phyloP scores from a whole-genome alignment of 306 rosid genomes.

The Morella rubra region DNA sequence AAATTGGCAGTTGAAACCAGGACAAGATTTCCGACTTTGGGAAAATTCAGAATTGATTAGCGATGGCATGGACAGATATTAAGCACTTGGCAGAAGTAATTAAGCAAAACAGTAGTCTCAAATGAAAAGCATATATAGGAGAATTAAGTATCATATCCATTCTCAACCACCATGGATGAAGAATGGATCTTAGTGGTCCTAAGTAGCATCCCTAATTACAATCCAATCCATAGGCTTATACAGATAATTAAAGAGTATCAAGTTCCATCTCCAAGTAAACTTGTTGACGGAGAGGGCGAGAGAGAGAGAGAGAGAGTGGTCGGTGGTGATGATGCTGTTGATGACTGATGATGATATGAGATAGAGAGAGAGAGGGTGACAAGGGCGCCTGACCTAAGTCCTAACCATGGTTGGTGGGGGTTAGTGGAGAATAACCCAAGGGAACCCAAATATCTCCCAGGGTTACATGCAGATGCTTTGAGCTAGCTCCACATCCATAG shows the following conservation, averaged over 20 bases:
- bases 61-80: not conserved
- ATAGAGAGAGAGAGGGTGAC: slow-evolving; percentile 28
- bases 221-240: slow-evolving; percentile 62
- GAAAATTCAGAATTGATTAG: not conserved
- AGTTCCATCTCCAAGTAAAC: slow-evolving; percentile 55
- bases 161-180: slow-evolving; percentile 49
- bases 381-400: slow-evolving; percentile 67
- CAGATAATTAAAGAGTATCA: slow-evolving; percentile 55
- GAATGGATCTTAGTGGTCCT: slow-evolving; percentile 48
- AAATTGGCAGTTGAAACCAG: not conserved
- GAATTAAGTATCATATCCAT: slow-evolving; percentile 51
- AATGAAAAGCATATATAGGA: slow-evolving; percentile 38
- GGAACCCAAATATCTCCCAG: slow-evolving; percentile 97
- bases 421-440: slow-evolving; percentile 76
- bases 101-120: slow-evolving; percentile 12
- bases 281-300: slow-evolving; percentile 25
- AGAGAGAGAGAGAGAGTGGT: not conserved
- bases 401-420: slow-evolving; percentile 98
- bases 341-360: slow-evolving; percentile 19
- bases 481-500: slow-evolving; percentile 77
- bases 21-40: not conserved
- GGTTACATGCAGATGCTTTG: slow-evolving; percentile 79
- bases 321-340: not conserved
- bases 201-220: slow-evolving; percentile 58
- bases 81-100: not conserved